A percentile compares a stretch with the other conserved stretches of the same genome.
Evolutionary conservation across 1,284 basidiomycete species (phyloP).

Genomic region (Entoloma clypeatum): DNA sequence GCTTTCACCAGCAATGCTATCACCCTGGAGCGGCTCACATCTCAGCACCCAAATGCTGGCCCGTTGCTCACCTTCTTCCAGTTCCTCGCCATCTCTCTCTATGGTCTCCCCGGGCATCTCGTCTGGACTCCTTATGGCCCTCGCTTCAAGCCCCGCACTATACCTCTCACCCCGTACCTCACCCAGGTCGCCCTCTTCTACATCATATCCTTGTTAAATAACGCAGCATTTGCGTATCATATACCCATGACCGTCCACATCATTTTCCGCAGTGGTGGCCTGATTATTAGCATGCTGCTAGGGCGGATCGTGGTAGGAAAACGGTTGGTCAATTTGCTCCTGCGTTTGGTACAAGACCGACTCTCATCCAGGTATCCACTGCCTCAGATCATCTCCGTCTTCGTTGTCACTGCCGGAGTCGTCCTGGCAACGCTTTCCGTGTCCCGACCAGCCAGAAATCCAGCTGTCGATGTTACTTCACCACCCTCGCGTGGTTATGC

Average conservation of each 20-base stretch:
- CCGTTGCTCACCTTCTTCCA: conserved; percentile 84
- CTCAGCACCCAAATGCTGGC: conserved; percentile 60
- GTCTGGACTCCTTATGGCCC: conserved; percentile 41
- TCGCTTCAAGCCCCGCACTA: conserved; percentile 55
- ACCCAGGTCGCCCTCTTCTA: conserved; percentile 85
- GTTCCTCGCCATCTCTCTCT: conserved; percentile 71
- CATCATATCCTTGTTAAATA: conserved; percentile 81
- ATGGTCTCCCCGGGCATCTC: conserved; percentile 61
- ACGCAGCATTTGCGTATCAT: conserved; percentile 81
- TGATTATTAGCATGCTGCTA: conserved; percentile 76
- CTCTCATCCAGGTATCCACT: conserved; percentile 55
- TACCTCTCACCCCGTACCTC: conserved; percentile 75
- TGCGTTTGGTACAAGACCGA: conserved; percentile 9
- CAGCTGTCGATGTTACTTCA: conserved; percentile 17
- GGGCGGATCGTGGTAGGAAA: conserved; percentile 63
- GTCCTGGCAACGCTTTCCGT: conserved; percentile 81
- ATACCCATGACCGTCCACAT: conserved; percentile 94
- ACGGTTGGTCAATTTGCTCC: conserved; percentile 36
- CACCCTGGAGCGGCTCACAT: conserved; percentile 64
- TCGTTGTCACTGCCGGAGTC: conserved; percentile 81
- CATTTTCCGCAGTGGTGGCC: conserved; percentile 89
- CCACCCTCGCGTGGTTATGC: conserved; percentile 47
- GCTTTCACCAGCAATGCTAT: conserved; percentile 59
- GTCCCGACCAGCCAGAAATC: conserved; percentile 30
- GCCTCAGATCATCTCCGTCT: conserved; percentile 68